These are phyloP conservation scores for Nakaseomyces sp. DNA, from an alignment of 1,139 yeast species.

Conservation along the genomic window DNA sequence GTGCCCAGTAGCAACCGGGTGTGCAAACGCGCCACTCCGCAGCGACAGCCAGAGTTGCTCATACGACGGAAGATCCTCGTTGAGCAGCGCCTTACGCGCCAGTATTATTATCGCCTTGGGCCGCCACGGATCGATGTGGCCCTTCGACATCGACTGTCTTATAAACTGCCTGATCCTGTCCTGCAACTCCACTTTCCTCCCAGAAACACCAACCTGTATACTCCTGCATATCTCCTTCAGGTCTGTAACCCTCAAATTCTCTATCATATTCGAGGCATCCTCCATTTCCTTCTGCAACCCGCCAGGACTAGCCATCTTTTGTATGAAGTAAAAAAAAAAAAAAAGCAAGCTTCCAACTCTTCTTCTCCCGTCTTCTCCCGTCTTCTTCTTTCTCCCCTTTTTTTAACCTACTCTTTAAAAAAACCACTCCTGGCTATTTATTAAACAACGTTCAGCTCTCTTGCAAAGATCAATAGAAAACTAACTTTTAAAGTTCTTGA, in stretches of 20 bases:
- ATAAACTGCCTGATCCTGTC: conserved; percentile 39
- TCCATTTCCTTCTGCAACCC: conserved; percentile 24
- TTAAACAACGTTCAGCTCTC: too few relatives aligned
- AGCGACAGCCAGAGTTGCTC: conserved; percentile 26
- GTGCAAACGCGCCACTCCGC: conserved; percentile 17
- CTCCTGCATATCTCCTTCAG: conserved; percentile 42
- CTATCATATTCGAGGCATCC: conserved; percentile 19
- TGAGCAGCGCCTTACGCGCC: conserved; percentile 34
- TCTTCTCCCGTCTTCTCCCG: too few relatives aligned
- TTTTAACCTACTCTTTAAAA: too few relatives aligned
- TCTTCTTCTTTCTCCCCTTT: too few relatives aligned
- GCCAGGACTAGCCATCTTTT: conserved; percentile 7
- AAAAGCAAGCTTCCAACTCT: too few relatives aligned
- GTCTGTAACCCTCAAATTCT: conserved; percentile 27
- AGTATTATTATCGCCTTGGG: conserved; percentile 39
- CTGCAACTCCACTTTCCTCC: conserved; percentile 45
- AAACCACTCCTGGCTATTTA: too few relatives aligned
- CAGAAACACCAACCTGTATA: conserved; percentile 39
- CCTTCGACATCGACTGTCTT: conserved; percentile 32
- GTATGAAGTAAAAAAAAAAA: too few relatives aligned
- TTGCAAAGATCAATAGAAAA: too few relatives aligned
- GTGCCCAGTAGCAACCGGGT: conserved; percentile 20
- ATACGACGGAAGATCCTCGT: conserved; percentile 36
- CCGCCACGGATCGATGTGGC: conserved; percentile 35
- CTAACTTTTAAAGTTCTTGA: too few relatives aligned